These are phyloP conservation scores for Crithidia brevicula DNA, from an alignment of 208 protist genomes.

Conservation along the genomic window DNA sequence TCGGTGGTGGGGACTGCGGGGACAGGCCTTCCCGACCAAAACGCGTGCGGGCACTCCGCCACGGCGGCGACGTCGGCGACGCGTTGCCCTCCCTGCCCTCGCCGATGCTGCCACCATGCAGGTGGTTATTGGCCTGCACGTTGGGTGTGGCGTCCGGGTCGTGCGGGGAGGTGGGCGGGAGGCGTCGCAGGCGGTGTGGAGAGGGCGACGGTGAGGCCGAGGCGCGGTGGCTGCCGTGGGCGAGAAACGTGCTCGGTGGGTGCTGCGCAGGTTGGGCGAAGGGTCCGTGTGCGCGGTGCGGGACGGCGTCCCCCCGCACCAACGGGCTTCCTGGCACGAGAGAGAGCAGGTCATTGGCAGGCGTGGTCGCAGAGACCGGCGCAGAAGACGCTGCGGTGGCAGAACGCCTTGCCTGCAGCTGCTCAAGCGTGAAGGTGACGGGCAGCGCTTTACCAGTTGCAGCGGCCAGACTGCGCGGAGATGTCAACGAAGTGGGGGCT, in stretches of 20 bases:
- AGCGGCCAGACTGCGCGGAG: too few relatives aligned
- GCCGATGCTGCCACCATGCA: not conserved
- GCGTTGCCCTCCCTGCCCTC: not conserved
- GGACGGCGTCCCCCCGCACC: not conserved
- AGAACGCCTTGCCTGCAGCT: not conserved
- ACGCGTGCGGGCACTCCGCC: slow-evolving; percentile 1
- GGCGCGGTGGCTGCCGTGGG: slow-evolving; percentile 4
- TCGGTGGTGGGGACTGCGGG: slow-evolving; percentile 12
- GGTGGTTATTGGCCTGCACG: slow-evolving; percentile 6
- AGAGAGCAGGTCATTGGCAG: not conserved
- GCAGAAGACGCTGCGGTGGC: not conserved
- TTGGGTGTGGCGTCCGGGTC: not conserved
- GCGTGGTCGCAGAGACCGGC: not conserved
- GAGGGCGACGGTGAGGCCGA: not conserved
- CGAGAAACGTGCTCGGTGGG: slow-evolving; percentile 9
- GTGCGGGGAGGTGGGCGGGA: not conserved
- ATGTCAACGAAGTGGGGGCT: not conserved
- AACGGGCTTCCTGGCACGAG: not conserved
- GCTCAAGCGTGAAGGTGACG: not conserved
- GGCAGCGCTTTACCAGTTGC: not conserved
- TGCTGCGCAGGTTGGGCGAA: slow-evolving; percentile 16
- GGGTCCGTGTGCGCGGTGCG: slow-evolving; percentile 16
- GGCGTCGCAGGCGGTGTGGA: slow-evolving; percentile 1
- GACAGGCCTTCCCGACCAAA: not conserved
- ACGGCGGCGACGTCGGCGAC: not conserved